Base-by-base conservation (phyloP, 108 stramenopile species). In the Mediolabrus comicus region DNA sequence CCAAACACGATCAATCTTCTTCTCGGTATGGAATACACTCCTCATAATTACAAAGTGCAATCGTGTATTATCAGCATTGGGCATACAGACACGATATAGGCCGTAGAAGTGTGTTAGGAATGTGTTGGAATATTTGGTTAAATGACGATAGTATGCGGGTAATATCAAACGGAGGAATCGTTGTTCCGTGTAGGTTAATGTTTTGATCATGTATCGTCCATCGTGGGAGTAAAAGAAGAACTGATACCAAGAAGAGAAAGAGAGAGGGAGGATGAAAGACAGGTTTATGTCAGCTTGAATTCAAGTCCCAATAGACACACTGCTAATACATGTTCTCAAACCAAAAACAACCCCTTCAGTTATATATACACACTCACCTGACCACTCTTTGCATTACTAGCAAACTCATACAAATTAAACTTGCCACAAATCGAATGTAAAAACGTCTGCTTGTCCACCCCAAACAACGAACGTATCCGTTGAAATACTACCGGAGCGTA, bases 181-280 rank as follows among this genome's bases (percentile, higher is more conserved):
- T 28, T 72, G 83, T 69, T 96, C 95, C 25, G 85, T 75, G 59
- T 80, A 41, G n/a, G 89, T 89, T 43, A 89, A 85, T 25, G 91
- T 91, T 63, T 91, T 94, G 80, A 94, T 90, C 86, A 94, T 85
- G 81, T 88, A 94, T 22, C 79, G 65, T 33, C 93, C 95, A 65
- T 96, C 95, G 79, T 96, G 94, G 55, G 83, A 84, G 66, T 92
- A 96, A 69, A 96, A 96, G 84, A 96, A 95, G 71, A 95, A 96
- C 65, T 92, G 53, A 19, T 14, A n/a, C n/a, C n/a, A n/a, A n/a
- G 14, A 57, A 24, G 17, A 24, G 3, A 54, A 32, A 54, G 4
- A 24, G 33, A 9, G 12, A 31, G 16, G 8, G 16, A 62, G 38
- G n/a, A n/a, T n/a, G n/a, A n/a, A n/a, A n/a, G n/a, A n/a, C n/a